phyloP scores from a whole-genome alignment of 2,329 filamentous ascomycete species.

The Stemphylium beticola region DNA sequence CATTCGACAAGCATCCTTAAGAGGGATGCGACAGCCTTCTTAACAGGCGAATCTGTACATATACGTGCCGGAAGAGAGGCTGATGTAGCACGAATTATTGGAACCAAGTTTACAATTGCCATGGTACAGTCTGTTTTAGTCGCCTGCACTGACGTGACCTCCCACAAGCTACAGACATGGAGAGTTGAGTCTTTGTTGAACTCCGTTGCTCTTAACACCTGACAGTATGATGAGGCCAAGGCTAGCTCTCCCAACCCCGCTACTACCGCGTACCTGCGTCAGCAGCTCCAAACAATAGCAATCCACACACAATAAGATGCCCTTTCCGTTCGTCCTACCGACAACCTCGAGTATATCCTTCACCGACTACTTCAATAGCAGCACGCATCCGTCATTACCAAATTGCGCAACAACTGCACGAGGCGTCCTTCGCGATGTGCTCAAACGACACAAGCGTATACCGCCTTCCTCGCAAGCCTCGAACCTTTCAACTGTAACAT shows the following conservation, averaged over 20 bases:
- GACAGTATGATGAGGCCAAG: conserved; percentile 30
- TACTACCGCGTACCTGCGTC: conserved; percentile 36
- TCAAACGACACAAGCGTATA: conserved; percentile 92
- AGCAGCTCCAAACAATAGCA: conserved; percentile 20
- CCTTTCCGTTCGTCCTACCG: conserved; percentile 84
- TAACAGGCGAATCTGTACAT: conserved; percentile 38
- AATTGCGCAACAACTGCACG: conserved; percentile 82
- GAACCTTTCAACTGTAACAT: conserved; percentile 72
- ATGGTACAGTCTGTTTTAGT: conserved; percentile 5
- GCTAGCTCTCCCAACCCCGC: conserved; percentile 26
- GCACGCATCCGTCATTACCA: conserved; percentile 87
- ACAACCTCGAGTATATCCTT: conserved; percentile 90
- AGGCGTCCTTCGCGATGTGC: conserved; percentile 77
- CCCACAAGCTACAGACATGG: neutral
- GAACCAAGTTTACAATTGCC: conserved; percentile 10
- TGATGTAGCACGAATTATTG: conserved; percentile 9
- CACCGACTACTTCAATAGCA: conserved; percentile 75
- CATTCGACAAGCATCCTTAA: conserved; percentile 4
- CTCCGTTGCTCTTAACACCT: neutral
- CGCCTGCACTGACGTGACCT: conserved; percentile 4
- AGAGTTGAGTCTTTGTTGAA: neutral
- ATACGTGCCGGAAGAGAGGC: conserved; percentile 30
- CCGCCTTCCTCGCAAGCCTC: conserved; percentile 71
- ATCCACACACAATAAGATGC: conserved; percentile 64
- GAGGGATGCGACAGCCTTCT: conserved; percentile 21